Base-by-base conservation (phyloP, 352 stramenopile genomes). In the Peronospora destructor region DNA sequence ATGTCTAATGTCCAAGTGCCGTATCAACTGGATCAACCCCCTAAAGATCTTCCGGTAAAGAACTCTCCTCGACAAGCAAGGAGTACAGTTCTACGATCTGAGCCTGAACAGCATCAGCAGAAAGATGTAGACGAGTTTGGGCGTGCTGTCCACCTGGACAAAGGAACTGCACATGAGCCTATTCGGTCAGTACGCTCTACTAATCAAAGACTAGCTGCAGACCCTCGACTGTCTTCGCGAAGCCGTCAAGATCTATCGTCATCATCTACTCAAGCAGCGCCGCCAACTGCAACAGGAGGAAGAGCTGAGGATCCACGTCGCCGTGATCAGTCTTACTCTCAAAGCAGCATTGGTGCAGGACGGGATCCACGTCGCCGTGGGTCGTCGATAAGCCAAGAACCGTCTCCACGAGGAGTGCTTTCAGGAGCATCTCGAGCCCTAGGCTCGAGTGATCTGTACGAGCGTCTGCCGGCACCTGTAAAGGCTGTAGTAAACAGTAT, bases 71-170 rank as follows among this genome's bases (percentile, higher is more conserved):
- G 47, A 25, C 56, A 37, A 48, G 28, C 45, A 30, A 58, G 38
- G 25, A 28, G 6, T 38, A 2, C 44, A 40, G 13, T 38, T 16
- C 8, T 30, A 14, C 49, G 49, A 29, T 36, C 51, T 26, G 57
- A 56, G 33, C 41, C 19, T 17, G 54, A 40, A 38, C 48, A 51
- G 6, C 56, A 47, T n/a, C 37, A 55, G 11, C 44, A 50, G 2
- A 58, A 60, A 54, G 40, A 49, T 29, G 25, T 71, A n/a, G 76
- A 87, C 30, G 73, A 87, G 40, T 87, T 87, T 53, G 76, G 73
- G 9, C 71, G 76, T 29, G 56, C 40, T 34, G 47, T 78, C 0
- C 56, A 64, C 19, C 33, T 43, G 26, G 49, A 53, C 4, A 59
- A 55, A 30, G 7, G 45, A 29, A 49, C 5, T 42, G 34, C 42